Evolutionary conservation across 352 stramenopile species (phyloP), one percentile per base, ranked within the genome.

Genomic region (Peronospora belbahrii): DNA sequence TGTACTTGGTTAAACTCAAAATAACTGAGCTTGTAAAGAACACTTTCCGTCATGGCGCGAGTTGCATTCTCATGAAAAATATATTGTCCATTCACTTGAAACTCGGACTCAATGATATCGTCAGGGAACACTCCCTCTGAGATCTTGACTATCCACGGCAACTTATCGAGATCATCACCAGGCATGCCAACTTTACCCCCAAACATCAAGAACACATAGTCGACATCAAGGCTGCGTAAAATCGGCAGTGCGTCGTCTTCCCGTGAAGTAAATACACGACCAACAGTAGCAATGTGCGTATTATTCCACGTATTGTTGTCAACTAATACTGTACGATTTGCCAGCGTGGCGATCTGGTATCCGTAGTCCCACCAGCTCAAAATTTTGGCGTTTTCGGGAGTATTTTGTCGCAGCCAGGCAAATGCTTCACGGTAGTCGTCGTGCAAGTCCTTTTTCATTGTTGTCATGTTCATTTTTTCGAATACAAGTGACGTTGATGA

Each of bases 281-380:
- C 93, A 9, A 97, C 84, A 0, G 90, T 97, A 25, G 93, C 93
- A 57, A 98, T 98, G 62, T 98, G 93, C 25, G 89, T 97, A 60
- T 97, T 96, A 64, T 98, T 98, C 93, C 93, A 98, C 40, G 93
- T 98, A 53, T 98, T 98, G 68, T 97, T 97, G 68, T 98, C 93
- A 2, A 97, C 93, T 32, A 91, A 58, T 18, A 91, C 75, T 0
- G 79, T 94, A 33, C 82, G 82, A 47, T 94, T 94, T 7, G 82
- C 77, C 9, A 91, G 53, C 5, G 71, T 77, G 8, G 82, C 83
- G 23, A 94, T 69, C 42, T 94, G 82, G 52, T 94, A 94, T 9
- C 82, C 82, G 35, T 94, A 94, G 53, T 94, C 79, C 82, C 82
- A 94, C 82, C 82, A 94, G 39, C 69, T 74, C 9, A 94, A 52